These are phyloP conservation scores for Chlorella ohadii DNA, from an alignment of 139 green algal species.

Conservation along the genomic window DNA sequence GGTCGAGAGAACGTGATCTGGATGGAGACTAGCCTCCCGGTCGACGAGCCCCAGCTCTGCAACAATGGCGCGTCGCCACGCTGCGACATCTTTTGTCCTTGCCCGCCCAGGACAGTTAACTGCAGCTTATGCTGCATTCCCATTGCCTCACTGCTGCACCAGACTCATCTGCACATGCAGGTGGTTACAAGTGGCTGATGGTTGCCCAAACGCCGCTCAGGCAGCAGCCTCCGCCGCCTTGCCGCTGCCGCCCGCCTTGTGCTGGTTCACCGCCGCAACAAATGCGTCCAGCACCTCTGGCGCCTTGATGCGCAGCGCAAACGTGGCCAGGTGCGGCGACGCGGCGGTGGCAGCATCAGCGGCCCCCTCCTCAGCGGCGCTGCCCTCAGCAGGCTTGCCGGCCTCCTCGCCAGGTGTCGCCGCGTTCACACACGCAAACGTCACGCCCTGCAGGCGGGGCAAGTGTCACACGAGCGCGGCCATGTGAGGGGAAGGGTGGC, in stretches of 20 bases:
- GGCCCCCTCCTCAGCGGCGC: not conserved
- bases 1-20: too few species aligned
- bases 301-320: slow-evolving; percentile 54
- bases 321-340: slow-evolving; percentile 46
- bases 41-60: too few species aligned
- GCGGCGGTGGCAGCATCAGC: not conserved
- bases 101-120: too few species aligned
- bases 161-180: too few species aligned
- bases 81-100: too few species aligned
- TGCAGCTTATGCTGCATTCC: too few species aligned
- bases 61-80: too few species aligned
- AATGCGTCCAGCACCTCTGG: slow-evolving; percentile 40
- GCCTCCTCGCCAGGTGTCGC: not conserved
- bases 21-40: too few species aligned
- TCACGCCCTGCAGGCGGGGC: slow-evolving; percentile 60
- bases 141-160: too few species aligned
- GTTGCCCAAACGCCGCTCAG: not conserved
- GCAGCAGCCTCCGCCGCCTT: not conserved
- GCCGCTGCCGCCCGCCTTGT: slow-evolving; percentile 35
- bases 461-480: not conserved
- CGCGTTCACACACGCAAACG: slow-evolving; percentile 81
- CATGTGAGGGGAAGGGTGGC: not conserved
- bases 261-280: slow-evolving; percentile 32
- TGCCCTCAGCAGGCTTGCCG: slow-evolving; percentile 17
- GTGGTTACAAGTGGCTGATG: too few species aligned